phyloP scores from a whole-genome alignment of 2,329 filamentous ascomycete genomes.

The Shiraia sp. region DNA sequence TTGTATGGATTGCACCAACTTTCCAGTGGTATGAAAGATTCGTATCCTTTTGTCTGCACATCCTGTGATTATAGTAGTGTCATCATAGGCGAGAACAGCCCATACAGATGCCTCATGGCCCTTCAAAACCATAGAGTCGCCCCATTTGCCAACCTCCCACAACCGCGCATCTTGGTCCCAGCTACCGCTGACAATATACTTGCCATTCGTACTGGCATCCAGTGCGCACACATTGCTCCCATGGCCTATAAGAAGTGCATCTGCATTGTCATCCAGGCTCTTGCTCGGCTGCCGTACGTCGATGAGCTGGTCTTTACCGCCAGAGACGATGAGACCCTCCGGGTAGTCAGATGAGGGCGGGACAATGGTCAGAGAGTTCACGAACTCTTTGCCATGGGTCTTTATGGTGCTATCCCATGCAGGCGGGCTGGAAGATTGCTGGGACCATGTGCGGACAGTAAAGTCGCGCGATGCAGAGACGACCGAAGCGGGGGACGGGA shows the following conservation, averaged over 20 bases:
- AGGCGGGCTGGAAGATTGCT: constrained; percentile 66
- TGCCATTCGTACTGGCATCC: constrained; percentile 73
- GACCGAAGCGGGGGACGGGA: constrained; percentile 71
- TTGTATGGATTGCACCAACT: constrained; percentile 66
- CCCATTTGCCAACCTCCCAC: constrained; percentile 87
- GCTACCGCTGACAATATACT: constrained; percentile 82
- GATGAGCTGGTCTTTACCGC: constrained; percentile 89
- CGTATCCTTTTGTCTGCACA: constrained; percentile 90
- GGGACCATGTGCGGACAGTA: constrained; percentile 85
- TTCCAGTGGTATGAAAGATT: constrained; percentile 71
- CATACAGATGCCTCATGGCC: constrained; percentile 85
- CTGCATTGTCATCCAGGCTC: constrained; percentile 72
- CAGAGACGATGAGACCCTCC: constrained; percentile 82
- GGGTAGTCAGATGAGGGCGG: constrained; percentile 70
- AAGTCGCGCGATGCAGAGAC: constrained; percentile 90
- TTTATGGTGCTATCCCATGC: constrained; percentile 77
- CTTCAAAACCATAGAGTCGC: constrained; percentile 69
- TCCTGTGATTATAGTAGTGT: constrained; percentile 73
- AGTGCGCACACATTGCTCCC: constrained; percentile 85
- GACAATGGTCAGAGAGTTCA: constrained; percentile 82
- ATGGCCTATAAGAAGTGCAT: constrained; percentile 85
- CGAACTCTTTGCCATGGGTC: constrained; percentile 79
- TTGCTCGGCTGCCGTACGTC: constrained; percentile 78
- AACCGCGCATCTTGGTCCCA: constrained; percentile 90
- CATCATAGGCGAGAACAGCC: constrained; percentile 85